Evolutionary conservation across 2,329 filamentous ascomycete species (phyloP), one percentile per base, ranked within the genome.

Genomic region (Pseudopithomyces chartarum): DNA sequence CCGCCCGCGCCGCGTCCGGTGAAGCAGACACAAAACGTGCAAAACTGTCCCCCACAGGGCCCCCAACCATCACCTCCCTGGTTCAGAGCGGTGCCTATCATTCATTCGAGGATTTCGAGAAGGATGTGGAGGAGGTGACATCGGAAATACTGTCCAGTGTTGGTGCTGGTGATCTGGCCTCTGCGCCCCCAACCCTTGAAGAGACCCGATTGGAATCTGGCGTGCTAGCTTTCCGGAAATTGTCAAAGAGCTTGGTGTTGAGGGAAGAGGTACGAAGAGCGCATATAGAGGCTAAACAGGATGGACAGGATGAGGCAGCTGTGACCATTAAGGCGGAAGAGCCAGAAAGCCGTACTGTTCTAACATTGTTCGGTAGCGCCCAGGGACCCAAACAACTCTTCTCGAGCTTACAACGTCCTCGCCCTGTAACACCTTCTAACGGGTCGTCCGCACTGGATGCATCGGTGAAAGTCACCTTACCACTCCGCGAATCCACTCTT

Each of bases 341-440:
- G 45, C 63, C 63, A 13, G 64, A 79, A 48, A 79, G 84, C 54
- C 83, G 80, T 59, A 79, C 87, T 15, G 88, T 94, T 6, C 80
- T 97, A 56, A 94, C 91, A 0, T 80, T 96, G 1, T 88, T 87
- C 63, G 92, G 91, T 53, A 90, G 87, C 63, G 90, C 90, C 39
- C 87, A 88, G 1, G 87, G 87, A 44, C 84, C 90, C 34, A 89
- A 87, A 64, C 90, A 94, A 58, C 80, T 97, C 3, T 97, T 95
- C 73, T 96, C 94, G 3, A 96, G 93, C 74, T 80, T 97, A 48
- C 90, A 90, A 62, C 81, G 84, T 53, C 77, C 80, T 12, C 73
- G 77, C 33, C 67, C 80, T 42, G 55, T 72, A n/a, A 22, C 65
- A 15, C 73, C 75, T 1, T 64, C 73, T 23, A 67, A 71, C n/a